Evolutionary conservation across 1,139 yeast species (phyloP), one percentile per base, ranked within the genome.

Genomic region (Blastobotrys serpentis): DNA sequence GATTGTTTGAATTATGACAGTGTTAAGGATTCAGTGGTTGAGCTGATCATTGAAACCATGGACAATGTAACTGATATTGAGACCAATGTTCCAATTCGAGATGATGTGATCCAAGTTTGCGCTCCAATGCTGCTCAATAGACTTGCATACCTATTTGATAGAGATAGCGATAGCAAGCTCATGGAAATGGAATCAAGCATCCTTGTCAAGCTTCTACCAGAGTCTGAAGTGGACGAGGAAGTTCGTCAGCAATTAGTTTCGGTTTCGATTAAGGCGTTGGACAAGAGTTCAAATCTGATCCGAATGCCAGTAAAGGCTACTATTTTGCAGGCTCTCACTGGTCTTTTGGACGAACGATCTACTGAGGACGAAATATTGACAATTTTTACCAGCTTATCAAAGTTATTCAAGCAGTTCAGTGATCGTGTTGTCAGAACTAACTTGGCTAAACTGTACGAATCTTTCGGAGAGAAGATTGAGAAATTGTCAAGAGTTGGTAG

Each of bases 1-100:
- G 69, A 76, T 0, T 69, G 85, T 13, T 63, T 88, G 41, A 70
- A 73, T 1, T 77, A 78, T 57, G 63, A 69, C 1, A 74, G 77
- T 50, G 82, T 86, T 2, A 88, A 88, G 60, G 90, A 83, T 44
- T 56, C 81, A 1, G 96, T 87, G 4, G 62, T 84, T 10, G 67
- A 72, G 1, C 67, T 73, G 11, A 78, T 84, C 10, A 68, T 89
- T 48, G 78, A 78, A 37, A 83, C 86, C 52, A 74, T 82, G 47
- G 67, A 72, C 22, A 72, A 75, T 51, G 69, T 79, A 65, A 59
- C 68, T 61, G 53, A 69, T 51, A 60, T 77, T 53, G 60, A 73
- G 11, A 62, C 71, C 1, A 66, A 67, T n/a, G 76, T 74, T 42
- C 66, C 71, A 38, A 47, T 51, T 42, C 46, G 52, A 45, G 21